Conservation (phyloP, 169 alveolate genomes). For the Babesia sp. region DNA sequence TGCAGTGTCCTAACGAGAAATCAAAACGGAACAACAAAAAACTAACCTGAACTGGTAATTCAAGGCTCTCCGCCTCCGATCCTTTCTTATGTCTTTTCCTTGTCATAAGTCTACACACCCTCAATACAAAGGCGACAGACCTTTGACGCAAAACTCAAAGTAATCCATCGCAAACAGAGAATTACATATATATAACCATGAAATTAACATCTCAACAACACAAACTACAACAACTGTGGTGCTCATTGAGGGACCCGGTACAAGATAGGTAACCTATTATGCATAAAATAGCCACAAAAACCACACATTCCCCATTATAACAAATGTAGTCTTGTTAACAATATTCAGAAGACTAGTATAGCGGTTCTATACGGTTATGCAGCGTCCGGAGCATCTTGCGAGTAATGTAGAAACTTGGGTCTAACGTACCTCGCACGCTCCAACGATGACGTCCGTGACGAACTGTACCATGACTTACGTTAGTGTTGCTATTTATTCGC, state of each 20-base stretch:
- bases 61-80: slow-evolving; percentile 4
- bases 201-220: too few species aligned
- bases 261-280: too few species aligned
- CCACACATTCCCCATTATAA: too few species aligned
- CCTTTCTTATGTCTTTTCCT: not conserved
- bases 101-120: slow-evolving; percentile 14
- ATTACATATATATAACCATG: not conserved
- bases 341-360: slow-evolving; percentile 18
- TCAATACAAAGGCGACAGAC: not conserved
- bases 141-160: not conserved
- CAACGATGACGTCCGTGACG: slow-evolving; percentile 28
- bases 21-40: not conserved
- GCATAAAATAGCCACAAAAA: too few species aligned
- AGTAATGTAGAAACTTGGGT: slow-evolving; percentile 60
- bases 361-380: slow-evolving; percentile 57
- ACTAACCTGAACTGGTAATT: slow-evolving; percentile 18
- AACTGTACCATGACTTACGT: not conserved
- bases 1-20: not conserved
- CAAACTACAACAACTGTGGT: not conserved
- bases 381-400: slow-evolving; percentile 51
- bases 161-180: not conserved
- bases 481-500: slow-evolving; percentile 9
- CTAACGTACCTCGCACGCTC: slow-evolving; percentile 63
- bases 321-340: too few species aligned
- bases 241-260: too few species aligned